phyloP scores from a whole-genome alignment of 495 filamentous ascomycete species.

The Gamarada debralockiae region DNA sequence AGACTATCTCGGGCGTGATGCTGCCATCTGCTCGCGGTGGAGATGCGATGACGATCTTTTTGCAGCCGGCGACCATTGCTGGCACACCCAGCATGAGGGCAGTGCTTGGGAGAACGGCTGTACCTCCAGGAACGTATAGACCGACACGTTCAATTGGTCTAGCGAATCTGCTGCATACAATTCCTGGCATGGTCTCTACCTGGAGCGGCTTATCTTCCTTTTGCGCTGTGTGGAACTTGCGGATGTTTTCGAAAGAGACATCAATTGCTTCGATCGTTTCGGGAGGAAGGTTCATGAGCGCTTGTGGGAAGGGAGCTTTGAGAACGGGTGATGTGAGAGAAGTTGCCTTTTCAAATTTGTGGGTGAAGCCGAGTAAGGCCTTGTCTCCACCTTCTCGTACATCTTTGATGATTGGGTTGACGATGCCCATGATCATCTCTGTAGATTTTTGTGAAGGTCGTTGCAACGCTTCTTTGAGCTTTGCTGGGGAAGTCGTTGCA shows the following conservation, averaged over 20 bases:
- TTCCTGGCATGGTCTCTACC: slow-evolving; percentile 97
- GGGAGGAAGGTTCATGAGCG: slow-evolving; percentile 76
- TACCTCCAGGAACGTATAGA: slow-evolving; percentile 92
- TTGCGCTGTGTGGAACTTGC: slow-evolving; percentile 88
- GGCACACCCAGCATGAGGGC: slow-evolving; percentile 98
- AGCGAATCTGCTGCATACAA: slow-evolving; percentile 89
- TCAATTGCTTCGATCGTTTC: slow-evolving; percentile 92
- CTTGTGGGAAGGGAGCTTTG: slow-evolving; percentile 76
- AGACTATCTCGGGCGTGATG: slow-evolving; percentile 94
- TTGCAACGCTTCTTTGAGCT: slow-evolving; percentile 67
- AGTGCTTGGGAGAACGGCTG: slow-evolving; percentile 90
- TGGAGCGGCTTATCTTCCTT: slow-evolving; percentile 70
- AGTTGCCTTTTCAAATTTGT: slow-evolving; percentile 95
- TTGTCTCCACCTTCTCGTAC: slow-evolving; percentile 78
- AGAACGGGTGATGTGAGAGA: slow-evolving; percentile 85
- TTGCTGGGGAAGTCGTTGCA: slow-evolving; percentile 50
- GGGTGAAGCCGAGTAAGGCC: slow-evolving; percentile 84
- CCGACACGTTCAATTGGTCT: slow-evolving; percentile 92
- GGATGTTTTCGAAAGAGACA: slow-evolving; percentile 87
- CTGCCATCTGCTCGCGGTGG: slow-evolving; percentile 86
- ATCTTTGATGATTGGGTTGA: slow-evolving; percentile 85
- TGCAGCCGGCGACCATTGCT: slow-evolving; percentile 96
- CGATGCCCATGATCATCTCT: slow-evolving; percentile 83
- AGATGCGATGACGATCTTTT: slow-evolving; percentile 88
- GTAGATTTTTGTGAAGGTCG: slow-evolving; percentile 90